Base-by-base conservation (phyloP, 441 rosid genomes). In the Aleurites moluccanus region DNA sequence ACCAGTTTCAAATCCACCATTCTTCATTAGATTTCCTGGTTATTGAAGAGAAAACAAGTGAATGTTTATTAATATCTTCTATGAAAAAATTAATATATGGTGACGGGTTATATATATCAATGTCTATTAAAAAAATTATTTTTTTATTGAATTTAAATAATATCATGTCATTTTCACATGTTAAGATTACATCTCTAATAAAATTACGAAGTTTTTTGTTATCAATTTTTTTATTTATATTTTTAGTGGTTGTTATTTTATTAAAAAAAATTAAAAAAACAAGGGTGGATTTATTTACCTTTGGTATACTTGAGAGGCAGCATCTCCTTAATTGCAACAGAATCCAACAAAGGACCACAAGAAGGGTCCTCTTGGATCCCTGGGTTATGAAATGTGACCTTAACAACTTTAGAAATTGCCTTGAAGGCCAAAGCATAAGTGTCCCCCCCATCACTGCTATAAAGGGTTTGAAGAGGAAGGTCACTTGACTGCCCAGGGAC, bases 341-440 rank as follows among this genome's bases (percentile, higher is more conserved):
- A 91, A 38, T 92, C 99, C 21, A 95, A 80, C 57, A 95, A 86
- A 59, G 99, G 99, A 6, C 99, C 99, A 80, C 98, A 95, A 2
- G 97, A 74, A 5, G 98, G 96, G 75, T 92, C 98, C 59, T 95
- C 97, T 70, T 92, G 97, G 88, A 91, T 84, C 13, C 99, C 99
- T n/a, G 90, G 92, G 69, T 95, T 95, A 77, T 83, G 90, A 73
- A 92, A 95, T 47, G 81, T 86, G 81, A 95, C 62, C 45, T 67
- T 75, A 1, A 73, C 86, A 55, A 73, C 84, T 57, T 83, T 83
- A 6, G 88, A 89, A 33, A 72, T 78, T 0, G 97, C 93, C 78
- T 77, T 89, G 59, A 93, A 95, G 38, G 93, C 94, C 86, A 87
- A 79, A 2, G 94, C 90, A 72, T 95, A 95, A 0, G 99, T 93